Conservation (phyloP, 768 basidiomycete species). For the Suillus weaverae region DNA sequence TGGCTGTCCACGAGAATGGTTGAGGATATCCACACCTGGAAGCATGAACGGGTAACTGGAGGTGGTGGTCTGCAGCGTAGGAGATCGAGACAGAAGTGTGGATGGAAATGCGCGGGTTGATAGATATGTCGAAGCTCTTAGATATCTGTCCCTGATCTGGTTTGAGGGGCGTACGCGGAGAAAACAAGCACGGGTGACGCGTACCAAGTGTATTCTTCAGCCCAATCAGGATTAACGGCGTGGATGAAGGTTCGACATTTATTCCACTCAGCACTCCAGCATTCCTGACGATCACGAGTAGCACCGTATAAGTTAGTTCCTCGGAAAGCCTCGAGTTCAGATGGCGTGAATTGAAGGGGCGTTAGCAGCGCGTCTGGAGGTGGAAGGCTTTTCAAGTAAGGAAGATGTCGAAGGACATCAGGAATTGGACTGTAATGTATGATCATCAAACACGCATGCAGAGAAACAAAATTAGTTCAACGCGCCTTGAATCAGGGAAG, state of each 20-base stretch:
- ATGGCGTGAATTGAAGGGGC: conserved; percentile 64
- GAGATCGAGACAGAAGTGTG: conserved; percentile 59
- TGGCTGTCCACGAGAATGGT: conserved; percentile 77
- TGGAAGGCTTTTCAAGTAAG: conserved; percentile 74
- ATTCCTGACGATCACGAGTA: conserved; percentile 59
- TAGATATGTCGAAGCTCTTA: conserved; percentile 71
- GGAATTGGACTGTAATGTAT: conserved; percentile 11
- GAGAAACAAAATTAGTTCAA: neutral
- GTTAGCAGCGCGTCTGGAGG: conserved; percentile 56
- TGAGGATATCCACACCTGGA: conserved; percentile 84
- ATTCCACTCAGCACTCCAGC: conserved; percentile 65
- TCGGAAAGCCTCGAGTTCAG: conserved; percentile 64
- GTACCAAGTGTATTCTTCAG: conserved; percentile 65
- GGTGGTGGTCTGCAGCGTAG: conserved; percentile 49
- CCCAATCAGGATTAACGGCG: conserved; percentile 41
- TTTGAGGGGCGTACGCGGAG: conserved; percentile 8
- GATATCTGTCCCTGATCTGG: conserved; percentile 62
- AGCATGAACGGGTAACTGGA: conserved; percentile 75
- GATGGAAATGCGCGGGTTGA: conserved; percentile 93
- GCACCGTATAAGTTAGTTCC: conserved; percentile 86
- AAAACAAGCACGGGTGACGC: conserved; percentile 19
- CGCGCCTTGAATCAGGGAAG: conserved; percentile 37
- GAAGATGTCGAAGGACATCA: conserved; percentile 38
- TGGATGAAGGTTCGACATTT: conserved; percentile 47
- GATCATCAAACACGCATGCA: conserved; percentile 7